Evolutionary conservation across 352 stramenopile species (phyloP), one percentile per base, ranked within the genome.

Genomic region (Pythium apleroticum): DNA sequence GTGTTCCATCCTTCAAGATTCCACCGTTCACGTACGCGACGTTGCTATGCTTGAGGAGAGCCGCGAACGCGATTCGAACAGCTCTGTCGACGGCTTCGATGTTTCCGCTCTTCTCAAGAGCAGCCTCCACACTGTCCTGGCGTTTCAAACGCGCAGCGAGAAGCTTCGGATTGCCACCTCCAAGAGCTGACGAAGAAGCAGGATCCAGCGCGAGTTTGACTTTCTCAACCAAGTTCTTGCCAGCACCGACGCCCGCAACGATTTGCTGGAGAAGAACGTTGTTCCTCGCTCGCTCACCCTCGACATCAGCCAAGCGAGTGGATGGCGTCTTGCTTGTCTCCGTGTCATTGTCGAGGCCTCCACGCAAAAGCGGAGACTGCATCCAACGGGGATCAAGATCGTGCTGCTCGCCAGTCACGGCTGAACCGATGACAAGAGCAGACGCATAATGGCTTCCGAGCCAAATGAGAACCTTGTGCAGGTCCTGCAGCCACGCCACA

Each of bases 71-170:
- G 15, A 83, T 73, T 24, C 88, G 83, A 24, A 96, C 88, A 31
- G 88, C 88, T 24, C 78, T 85, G 45, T 96, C 84, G 1, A 96
- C 88, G 14, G 77, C 75, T 60, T 95, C 86, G 20, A 92, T 91
- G 1, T 84, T 76, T 15, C 86, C 88, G 63, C 86, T 96, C 48
- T 95, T 95, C 66, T 96, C 86, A 9, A 96, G 66, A 24, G 80
- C 83, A 6, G 80, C 81, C 57, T 96, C 88, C 3, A 96, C 79
- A 58, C 88, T 96, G 48, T 96, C 86, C 65, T 94, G 81, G 12
- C 88, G 73, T 56, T 90, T 93, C 22, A 96, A 57, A 7, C 75
- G 77, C 17, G 77, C 81, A 17, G 75, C 76, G 46, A 84, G 73
- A 12, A 95, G 62, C 43, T 93, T 83, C 25, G 77, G 79, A 52